phyloP scores from a whole-genome alignment of 2,329 filamentous ascomycete species.

The Fusarium aywerte region DNA sequence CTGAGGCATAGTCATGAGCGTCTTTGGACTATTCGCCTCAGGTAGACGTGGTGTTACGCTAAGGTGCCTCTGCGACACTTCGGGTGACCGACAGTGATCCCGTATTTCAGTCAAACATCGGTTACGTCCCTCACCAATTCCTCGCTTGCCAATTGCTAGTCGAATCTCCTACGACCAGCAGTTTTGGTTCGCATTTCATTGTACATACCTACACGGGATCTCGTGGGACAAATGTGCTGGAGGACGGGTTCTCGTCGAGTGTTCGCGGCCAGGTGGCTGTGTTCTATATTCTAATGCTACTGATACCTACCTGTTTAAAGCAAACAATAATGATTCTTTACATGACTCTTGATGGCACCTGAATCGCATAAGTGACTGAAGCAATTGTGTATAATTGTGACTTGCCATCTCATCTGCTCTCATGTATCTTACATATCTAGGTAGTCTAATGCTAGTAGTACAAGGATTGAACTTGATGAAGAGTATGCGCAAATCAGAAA shows the following conservation, averaged over 20 bases:
- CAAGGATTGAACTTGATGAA: background rate
- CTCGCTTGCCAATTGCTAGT: constrained; percentile 28
- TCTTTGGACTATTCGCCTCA: constrained; percentile 28
- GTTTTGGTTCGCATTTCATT: constrained; percentile 35
- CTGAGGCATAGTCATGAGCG: constrained; percentile 37
- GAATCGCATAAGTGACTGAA: background rate
- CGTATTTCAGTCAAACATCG: constrained; percentile 43
- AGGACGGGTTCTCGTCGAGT: constrained; percentile 48
- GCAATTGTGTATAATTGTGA: background rate
- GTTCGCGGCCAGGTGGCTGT: constrained; percentile 46
- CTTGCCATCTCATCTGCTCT: background rate
- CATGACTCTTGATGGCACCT: background rate
- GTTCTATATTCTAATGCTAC: constrained; percentile 51
- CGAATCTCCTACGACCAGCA: constrained; percentile 13
- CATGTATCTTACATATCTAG: constrained; percentile 5
- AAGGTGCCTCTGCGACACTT: constrained; percentile 45
- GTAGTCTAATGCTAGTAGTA: constrained; percentile 3
- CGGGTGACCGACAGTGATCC: constrained; percentile 48
- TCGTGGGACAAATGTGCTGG: constrained; percentile 46
- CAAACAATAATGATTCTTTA: constrained; percentile 32
- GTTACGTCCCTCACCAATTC: constrained; percentile 42
- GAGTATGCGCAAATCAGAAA: constrained; percentile 44
- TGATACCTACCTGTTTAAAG: constrained; percentile 50
- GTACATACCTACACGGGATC: constrained; percentile 44
- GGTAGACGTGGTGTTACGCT: constrained; percentile 44